phyloP scores from a whole-genome alignment of 2,329 filamentous ascomycete species.

The Aspergillus uvarum region DNA sequence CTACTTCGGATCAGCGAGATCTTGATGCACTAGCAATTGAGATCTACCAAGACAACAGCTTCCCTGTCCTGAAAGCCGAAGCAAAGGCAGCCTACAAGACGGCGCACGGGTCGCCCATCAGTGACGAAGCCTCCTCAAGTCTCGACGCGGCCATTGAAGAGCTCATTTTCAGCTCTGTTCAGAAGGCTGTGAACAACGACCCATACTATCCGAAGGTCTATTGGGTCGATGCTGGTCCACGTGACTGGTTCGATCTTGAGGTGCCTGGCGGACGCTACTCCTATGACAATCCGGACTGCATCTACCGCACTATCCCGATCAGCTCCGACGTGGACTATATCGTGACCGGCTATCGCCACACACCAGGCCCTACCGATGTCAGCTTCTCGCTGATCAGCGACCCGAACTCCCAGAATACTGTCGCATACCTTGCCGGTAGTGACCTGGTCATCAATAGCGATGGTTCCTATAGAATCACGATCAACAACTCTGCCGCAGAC shows the following conservation, averaged over 20 bases:
- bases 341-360: background rate
- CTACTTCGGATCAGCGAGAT: background rate
- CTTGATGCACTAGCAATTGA: background rate
- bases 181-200: slow-evolving; percentile 4
- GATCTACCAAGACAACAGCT: background rate
- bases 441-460: background rate
- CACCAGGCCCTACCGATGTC: background rate
- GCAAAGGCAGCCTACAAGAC: slow-evolving; percentile 3
- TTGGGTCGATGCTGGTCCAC: slow-evolving; percentile 2
- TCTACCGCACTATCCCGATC: slow-evolving; percentile 6
- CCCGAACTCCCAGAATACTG: slow-evolving; percentile 3
- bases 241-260: slow-evolving; percentile 1
- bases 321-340: background rate
- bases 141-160: slow-evolving; percentile 5
- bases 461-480: slow-evolving; percentile 1
- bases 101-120: slow-evolving; percentile 3
- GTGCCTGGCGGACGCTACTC: slow-evolving; percentile 2
- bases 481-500: background rate
- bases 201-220: slow-evolving; percentile 4
- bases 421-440: background rate
- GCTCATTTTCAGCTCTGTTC: background rate
- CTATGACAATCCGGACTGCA: slow-evolving; percentile 6
- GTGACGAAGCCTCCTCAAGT: background rate
- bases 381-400: slow-evolving; percentile 6
- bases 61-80: background rate